These are phyloP conservation scores for Candida labiduridarum DNA, from an alignment of 1,139 yeast species.

Conservation along the genomic window DNA sequence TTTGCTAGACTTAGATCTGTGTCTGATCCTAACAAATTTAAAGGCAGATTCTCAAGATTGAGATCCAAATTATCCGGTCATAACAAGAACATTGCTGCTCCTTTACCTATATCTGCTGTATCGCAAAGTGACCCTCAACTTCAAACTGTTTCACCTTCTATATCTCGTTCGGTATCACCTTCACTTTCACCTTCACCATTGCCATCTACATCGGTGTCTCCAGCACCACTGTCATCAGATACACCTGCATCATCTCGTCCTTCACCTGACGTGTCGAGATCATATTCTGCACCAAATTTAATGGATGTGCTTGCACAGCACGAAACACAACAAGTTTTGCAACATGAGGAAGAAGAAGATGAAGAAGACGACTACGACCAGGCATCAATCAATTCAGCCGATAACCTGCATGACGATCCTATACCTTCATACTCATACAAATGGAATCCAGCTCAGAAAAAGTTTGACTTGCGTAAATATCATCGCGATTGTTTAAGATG, in stretches of 20 bases:
- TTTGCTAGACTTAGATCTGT: constrained; percentile 14
- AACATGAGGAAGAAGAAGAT: constrained; percentile 35
- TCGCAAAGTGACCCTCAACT: not conserved
- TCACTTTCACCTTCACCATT: not conserved
- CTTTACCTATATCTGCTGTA: not conserved
- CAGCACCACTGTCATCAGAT: not conserved
- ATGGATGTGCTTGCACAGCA: not conserved
- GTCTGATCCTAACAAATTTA: constrained; percentile 20
- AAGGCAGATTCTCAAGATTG: constrained; percentile 25
- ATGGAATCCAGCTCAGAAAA: constrained; percentile 51
- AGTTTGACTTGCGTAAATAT: constrained; percentile 41
- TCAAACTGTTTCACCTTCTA: not conserved
- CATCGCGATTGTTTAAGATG: constrained; percentile 60
- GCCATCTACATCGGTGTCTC: not conserved
- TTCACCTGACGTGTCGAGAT: not conserved
- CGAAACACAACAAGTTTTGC: constrained; percentile 27
- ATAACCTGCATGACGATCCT: not conserved
- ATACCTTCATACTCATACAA: constrained; percentile 22
- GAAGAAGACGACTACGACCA: constrained; percentile 17
- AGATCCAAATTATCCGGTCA: constrained; percentile 18
- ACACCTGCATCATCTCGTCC: not conserved
- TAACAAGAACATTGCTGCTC: not conserved
- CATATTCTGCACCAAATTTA: constrained; percentile 3
- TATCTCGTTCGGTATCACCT: not conserved
- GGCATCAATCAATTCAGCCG: constrained; percentile 2